Base-by-base conservation (phyloP, 106 monocot species). In the Chionographis japonica region DNA sequence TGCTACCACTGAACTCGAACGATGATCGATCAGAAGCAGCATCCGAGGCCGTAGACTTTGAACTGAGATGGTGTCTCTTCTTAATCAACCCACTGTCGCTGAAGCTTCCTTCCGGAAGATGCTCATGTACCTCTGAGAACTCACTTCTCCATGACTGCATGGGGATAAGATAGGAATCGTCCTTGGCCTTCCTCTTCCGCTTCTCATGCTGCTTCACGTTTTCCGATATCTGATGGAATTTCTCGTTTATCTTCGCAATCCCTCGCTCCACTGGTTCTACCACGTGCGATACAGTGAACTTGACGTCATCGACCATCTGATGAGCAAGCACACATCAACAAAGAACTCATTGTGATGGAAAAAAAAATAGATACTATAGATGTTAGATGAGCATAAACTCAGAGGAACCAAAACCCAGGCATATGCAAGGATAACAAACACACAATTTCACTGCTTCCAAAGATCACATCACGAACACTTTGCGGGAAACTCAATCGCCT, bases 371-470 rank as follows among this genome's bases (percentile, higher is more conserved):
- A 63, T 27, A 15, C 18, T 4, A 42, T 43, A 27, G 60, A 54
- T 7, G 40, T 18, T 42, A 36, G 10, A n/a, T 40, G 5, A 16
- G 6, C 20, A 53, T 55, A 55, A 65, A 59, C 15, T 50, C 3
- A 60, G 60, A 58, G 4, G 1, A 50, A 63, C 1, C 9, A 56
- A 50, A 63, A 43, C 56, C 19, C 14, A n/a, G 49, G 66, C 4
- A n/a, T 8, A 16, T 63, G 1, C 9, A 57, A 35, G 9, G 20
- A 9, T 1, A 51, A 20, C 41, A 19, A 35, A 68, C 92, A 37
- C 54, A 98, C 97, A 68, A 98, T 93, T 85, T 93, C 97, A 66
- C 97, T 38, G 40, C 97, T 92, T 57, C 97, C 97, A 12, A 98
- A 58, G 37, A 98, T 83, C 60, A 98, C 97, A 86, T 98, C 97